Base-by-base conservation (phyloP, 345 rosid species). In the Balakata baccata region DNA sequence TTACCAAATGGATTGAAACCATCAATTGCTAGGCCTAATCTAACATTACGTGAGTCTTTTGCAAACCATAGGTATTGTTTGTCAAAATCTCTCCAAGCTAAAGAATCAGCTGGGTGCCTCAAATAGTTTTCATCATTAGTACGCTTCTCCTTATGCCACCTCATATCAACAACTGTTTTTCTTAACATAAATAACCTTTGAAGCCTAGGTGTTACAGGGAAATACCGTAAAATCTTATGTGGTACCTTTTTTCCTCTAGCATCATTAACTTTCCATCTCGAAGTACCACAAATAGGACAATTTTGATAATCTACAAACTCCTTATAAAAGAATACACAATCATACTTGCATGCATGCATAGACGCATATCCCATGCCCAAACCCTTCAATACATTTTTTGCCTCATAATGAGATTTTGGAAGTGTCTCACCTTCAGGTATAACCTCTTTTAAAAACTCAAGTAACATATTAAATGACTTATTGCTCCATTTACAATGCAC, bases 331-430 rank as follows among this genome's bases (percentile, higher is more conserved):
- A 78, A 11, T 9, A 78, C 60, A 53, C 64, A 60, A 38, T 72
- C 37, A 49, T 66, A 61, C 5, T 4, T n/a, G 7, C 73, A 72
- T 2, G 69, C 73, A 78, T 78, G 37, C 11, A 72, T 78, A 22
- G n/a, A 66, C 13, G 12, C 66, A 78, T 78, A 72, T 0, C 58
- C 13, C 11, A 78, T n/a, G 5, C 56, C 57, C 1, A 78, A 20
- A 41, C 38, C 72, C 7, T 17, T 38, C 2, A 78, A 4, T 8
- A 59, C 23, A 1, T 67, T 78, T 9, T 66, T 72, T 8, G 74
- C 45, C 18, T 61, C 64, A 69, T 68, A 75, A 10, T 43, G 9
- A 11, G 69, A 49, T 4, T 16, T 61, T 6, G 69, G 18, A 49
- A 69, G 9, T 54, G 3, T 66, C 3, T 64, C 71, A 65, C 63